These are phyloP conservation scores for Aurantiochytrium sp. DNA, from an alignment of 108 stramenopile species.

Conservation along the genomic window DNA sequence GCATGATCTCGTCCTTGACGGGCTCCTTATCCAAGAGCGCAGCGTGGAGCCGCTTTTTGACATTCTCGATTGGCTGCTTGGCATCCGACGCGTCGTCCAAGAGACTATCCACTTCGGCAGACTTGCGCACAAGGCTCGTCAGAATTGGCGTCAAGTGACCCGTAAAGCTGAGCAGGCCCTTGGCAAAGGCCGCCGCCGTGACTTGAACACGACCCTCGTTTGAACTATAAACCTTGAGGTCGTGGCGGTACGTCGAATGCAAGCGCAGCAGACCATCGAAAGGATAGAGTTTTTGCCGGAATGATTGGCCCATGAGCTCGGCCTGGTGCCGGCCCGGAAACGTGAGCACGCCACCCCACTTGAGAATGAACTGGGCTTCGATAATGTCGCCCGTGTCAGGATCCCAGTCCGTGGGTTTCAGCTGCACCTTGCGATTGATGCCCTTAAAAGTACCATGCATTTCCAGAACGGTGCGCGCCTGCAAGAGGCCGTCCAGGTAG, in stretches of 20 bases:
- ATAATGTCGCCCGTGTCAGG: constrained; percentile 13
- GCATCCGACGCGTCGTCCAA: background rate
- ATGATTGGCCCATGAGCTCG: constrained; percentile 72
- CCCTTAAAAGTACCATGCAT: constrained; percentile 80
- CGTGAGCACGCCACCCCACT: constrained; percentile 97
- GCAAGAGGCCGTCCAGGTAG: constrained; percentile 53
- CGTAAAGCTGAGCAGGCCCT: constrained; percentile 90
- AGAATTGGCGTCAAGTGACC: constrained; percentile 94
- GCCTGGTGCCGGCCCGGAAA: constrained; percentile 85
- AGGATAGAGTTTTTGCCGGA: constrained; percentile 82
- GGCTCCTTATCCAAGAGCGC: background rate
- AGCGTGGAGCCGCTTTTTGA: background rate
- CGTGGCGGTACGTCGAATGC: constrained; percentile 96
- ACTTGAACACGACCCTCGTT: constrained; percentile 99
- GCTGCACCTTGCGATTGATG: constrained; percentile 90
- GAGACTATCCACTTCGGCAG: constrained; percentile 51
- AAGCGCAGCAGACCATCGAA: constrained; percentile 82
- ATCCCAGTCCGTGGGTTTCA: constrained; percentile 68
- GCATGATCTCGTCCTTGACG: background rate
- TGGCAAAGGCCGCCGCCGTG: constrained; percentile 91
- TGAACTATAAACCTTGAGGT: constrained; percentile 91
- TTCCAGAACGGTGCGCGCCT: constrained; percentile 78
- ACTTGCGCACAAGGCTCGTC: constrained; percentile 89
- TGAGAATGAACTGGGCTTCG: constrained; percentile 81
- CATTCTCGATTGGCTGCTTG: background rate